phyloP scores from a whole-genome alignment of 768 basidiomycete species.

The Hypsizygus marmoreus region DNA sequence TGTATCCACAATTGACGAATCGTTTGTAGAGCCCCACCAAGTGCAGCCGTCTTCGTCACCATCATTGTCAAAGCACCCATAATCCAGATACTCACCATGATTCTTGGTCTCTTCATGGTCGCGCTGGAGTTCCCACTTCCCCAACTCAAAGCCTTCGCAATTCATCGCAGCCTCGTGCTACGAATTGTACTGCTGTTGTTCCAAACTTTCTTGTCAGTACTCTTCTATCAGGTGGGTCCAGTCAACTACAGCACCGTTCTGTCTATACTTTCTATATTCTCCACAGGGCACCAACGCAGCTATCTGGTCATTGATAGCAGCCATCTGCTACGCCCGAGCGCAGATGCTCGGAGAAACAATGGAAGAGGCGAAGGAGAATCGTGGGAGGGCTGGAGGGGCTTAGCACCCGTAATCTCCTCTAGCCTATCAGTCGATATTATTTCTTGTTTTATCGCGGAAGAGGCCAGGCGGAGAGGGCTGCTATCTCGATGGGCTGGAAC shows the following conservation, averaged over 20 bases:
- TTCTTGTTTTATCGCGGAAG: not conserved
- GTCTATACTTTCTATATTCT: slow-evolving; percentile 5
- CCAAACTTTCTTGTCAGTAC: slow-evolving; percentile 60
- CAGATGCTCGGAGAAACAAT: slow-evolving; percentile 69
- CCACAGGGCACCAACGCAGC: slow-evolving; percentile 82
- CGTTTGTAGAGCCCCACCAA: slow-evolving; percentile 56
- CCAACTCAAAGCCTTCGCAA: slow-evolving; percentile 47
- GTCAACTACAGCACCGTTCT: not conserved
- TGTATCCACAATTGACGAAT: not conserved
- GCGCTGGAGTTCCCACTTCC: slow-evolving; percentile 76
- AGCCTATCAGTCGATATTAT: not conserved
- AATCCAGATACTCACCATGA: slow-evolving; percentile 68
- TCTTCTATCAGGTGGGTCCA: slow-evolving; percentile 74
- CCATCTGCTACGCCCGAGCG: slow-evolving; percentile 67
- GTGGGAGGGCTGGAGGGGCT: slow-evolving; percentile 57
- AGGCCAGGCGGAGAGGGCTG: slow-evolving; percentile 1
- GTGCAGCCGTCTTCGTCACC: slow-evolving; percentile 61
- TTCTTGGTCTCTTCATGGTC: slow-evolving; percentile 59
- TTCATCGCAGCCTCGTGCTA: slow-evolving; percentile 68
- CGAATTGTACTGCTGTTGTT: slow-evolving; percentile 64
- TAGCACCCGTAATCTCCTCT: slow-evolving; percentile 33
- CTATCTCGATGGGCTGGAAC: slow-evolving; percentile 28
- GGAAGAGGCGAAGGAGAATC: slow-evolving; percentile 63
- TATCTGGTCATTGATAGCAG: slow-evolving; percentile 77
- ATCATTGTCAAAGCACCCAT: slow-evolving; percentile 80